A percentile compares a stretch with the other conserved stretches of the same genome.
These are phyloP conservation scores for Trichaptum fuscoviolaceum DNA, from an alignment of 768 basidiomycete species.

Conservation along the genomic window DNA sequence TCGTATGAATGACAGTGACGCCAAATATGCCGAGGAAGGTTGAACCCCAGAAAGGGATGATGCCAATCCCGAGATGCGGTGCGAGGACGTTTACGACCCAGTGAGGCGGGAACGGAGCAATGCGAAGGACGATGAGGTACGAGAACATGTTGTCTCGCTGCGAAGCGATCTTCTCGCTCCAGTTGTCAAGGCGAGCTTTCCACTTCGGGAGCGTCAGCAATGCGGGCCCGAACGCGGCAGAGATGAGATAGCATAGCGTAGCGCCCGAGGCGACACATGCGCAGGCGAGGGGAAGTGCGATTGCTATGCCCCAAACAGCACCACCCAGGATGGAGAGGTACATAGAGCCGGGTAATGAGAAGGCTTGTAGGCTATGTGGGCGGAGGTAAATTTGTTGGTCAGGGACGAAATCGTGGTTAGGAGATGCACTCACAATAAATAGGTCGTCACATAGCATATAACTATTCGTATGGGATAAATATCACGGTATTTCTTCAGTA, in stretches of 20 bases:
- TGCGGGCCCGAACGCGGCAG: slow-evolving; percentile 88
- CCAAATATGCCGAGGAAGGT: slow-evolving; percentile 90
- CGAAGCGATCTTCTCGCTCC: slow-evolving; percentile 70
- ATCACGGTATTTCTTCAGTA: slow-evolving; percentile 88
- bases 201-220: slow-evolving; percentile 83
- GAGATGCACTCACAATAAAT: slow-evolving; percentile 75
- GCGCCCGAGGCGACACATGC: slow-evolving; percentile 89
- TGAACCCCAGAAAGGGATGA: slow-evolving; percentile 83
- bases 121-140: slow-evolving; percentile 91
- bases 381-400: not conserved
- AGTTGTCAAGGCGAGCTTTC: slow-evolving; percentile 75
- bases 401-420: slow-evolving; percentile 7
- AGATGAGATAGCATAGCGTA: slow-evolving; percentile 87
- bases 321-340: slow-evolving; percentile 96
- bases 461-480: slow-evolving; percentile 84
- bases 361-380: slow-evolving; percentile 76
- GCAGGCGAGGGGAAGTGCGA: slow-evolving; percentile 86
- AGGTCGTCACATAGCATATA: slow-evolving; percentile 82
- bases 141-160: slow-evolving; percentile 85
- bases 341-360: slow-evolving; percentile 96
- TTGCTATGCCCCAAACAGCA: slow-evolving; percentile 87
- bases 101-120: slow-evolving; percentile 91
- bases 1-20: slow-evolving; percentile 89
- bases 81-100: slow-evolving; percentile 94
- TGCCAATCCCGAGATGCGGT: slow-evolving; percentile 85